phyloP scores from a whole-genome alignment of 2,329 filamentous ascomycete genomes.

The Rhynchosporium secalis region DNA sequence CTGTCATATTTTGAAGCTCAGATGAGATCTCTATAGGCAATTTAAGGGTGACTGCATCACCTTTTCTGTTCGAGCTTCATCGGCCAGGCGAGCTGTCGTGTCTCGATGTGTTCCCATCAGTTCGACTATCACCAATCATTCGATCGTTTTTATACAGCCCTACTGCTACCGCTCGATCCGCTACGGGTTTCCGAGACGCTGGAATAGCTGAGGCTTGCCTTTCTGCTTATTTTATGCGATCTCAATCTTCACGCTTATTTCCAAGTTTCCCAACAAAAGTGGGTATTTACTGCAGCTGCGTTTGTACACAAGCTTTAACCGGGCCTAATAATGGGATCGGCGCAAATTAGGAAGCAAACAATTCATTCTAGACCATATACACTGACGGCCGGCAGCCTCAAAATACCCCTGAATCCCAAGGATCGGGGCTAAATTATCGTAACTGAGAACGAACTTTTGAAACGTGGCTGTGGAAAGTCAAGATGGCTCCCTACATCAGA shows the following conservation, averaged over 20 bases:
- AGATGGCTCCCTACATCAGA: conserved; percentile 24
- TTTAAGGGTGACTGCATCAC: background rate
- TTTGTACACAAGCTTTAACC: conserved; percentile 31
- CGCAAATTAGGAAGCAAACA: conserved; percentile 30
- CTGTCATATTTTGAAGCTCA: conserved; percentile 12
- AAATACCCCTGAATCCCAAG: conserved; percentile 8
- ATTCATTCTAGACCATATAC: conserved; percentile 13
- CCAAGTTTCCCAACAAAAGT: conserved; percentile 20
- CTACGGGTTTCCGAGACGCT: conserved; percentile 14
- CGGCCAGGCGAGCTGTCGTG: conserved; percentile 25
- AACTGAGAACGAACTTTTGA: conserved; percentile 23
- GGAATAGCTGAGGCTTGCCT: conserved; percentile 17
- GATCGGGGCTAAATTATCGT: conserved; percentile 22
- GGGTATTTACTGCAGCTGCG: conserved; percentile 25
- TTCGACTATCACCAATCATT: conserved; percentile 7
- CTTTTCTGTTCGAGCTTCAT: conserved; percentile 9
- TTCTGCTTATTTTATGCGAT: conserved; percentile 10
- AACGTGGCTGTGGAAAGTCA: conserved; percentile 22
- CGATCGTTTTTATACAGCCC: conserved; percentile 28
- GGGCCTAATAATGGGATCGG: conserved; percentile 19
- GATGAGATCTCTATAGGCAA: conserved; percentile 6
- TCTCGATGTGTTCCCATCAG: conserved; percentile 12
- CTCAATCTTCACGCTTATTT: conserved; percentile 4
- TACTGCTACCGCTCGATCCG: conserved; percentile 23
- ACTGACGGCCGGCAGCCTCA: conserved; percentile 12